Evolutionary conservation across 345 rosid species (phyloP).

Genomic region (Rhodamnia argentea): DNA sequence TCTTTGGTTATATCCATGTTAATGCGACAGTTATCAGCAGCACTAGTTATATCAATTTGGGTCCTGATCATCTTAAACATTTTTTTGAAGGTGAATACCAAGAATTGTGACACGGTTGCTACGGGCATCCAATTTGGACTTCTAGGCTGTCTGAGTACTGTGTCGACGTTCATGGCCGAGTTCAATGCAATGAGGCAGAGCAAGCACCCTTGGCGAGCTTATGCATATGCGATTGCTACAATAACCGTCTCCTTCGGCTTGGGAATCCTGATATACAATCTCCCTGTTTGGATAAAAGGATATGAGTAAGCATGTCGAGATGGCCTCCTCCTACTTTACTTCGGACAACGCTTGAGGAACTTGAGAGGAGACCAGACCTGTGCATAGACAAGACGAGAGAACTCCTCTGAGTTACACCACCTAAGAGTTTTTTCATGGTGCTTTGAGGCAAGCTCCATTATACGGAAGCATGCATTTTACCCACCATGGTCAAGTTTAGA

Average conservation of each 20-base stretch:
- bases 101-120: constrained; percentile 36
- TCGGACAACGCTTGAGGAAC: neutral
- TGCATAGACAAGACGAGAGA: neutral
- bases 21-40: neutral
- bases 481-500: too few relatives aligned
- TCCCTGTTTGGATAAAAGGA: constrained; percentile 49
- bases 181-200: constrained; percentile 82
- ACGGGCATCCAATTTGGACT: constrained; percentile 66
- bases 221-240: constrained; percentile 45
- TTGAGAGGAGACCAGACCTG: too few relatives aligned
- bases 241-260: constrained; percentile 30
- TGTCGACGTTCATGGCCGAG: constrained; percentile 85
- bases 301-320: neutral
- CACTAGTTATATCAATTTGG: neutral
- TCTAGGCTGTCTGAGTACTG: constrained; percentile 79
- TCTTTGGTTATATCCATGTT: neutral
- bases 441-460: neutral
- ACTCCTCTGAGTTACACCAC: neutral
- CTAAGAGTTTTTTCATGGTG: neutral
- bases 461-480: neutral
- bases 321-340: neutral
- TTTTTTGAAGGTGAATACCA: constrained; percentile 38
- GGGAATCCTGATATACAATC: constrained; percentile 45
- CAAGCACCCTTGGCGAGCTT: constrained; percentile 62
- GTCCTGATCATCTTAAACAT: neutral